Base-by-base conservation (phyloP, 805 yeast genomes). In the Aciculoconidium aculeatum region DNA sequence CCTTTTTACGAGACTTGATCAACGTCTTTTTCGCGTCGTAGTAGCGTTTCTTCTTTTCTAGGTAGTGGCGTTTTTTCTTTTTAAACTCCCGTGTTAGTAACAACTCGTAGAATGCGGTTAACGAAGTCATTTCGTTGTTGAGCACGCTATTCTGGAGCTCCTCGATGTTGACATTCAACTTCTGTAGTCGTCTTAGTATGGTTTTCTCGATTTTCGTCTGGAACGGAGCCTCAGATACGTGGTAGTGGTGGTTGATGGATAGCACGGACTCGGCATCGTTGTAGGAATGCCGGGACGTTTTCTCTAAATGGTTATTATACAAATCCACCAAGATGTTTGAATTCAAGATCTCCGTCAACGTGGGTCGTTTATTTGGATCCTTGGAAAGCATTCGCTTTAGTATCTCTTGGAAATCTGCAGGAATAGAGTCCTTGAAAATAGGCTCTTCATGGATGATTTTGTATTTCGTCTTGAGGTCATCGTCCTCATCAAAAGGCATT, bases 401-500 rank as follows among this genome's bases (percentile, higher is more conserved):
- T 16, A 92, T 53, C 3, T 51, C 60, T 11, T 65, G 63, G 1
- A 77, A 72, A 3, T 74, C 75, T 2, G 48, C 52, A 4, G 76
- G 71, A 2, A 76, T 57, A 11, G 52, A 53, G 4, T 63, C 68
- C 13, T 60, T 58, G 46, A 67, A 84, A 0, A 34, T 36, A 0
- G 96, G 96, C 31, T 77, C 85, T 4, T 65, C 74, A 34, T 71
- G 61, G 5, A 83, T 55, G 24, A 90, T 82, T 37, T 69, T 70
- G 41, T 58, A 53, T 40, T 74, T 74, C 0, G 84, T 79, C 28
- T 58, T 68, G 23, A 70, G 48, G 13, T 79, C 88, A 37, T 76
- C 84, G 23, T 87, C 95, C 41, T 80, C 88, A 45, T 81, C 90
- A 58, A 88, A 90, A 0, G 98, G 98, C 80, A 90, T 79, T 35